A percentile compares a stretch with the other conserved stretches of the same genome.
Evolutionary conservation across 2,329 filamentous ascomycete species (phyloP).

Genomic region (Knufia petricola): DNA sequence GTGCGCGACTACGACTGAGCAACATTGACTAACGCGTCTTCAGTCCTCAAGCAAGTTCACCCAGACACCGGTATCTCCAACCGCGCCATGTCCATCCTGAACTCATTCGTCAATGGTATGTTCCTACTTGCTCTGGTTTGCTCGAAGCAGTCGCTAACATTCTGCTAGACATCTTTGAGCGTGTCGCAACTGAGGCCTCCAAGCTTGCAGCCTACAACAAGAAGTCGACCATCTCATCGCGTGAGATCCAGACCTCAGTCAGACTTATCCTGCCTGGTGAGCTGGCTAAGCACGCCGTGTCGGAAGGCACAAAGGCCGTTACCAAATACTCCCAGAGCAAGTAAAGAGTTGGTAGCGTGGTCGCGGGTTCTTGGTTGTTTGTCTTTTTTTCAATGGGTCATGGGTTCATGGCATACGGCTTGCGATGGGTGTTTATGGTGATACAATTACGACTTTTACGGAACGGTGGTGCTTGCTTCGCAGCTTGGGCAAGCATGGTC

Average conservation of each 20-base stretch:
- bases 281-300: constrained; percentile 98
- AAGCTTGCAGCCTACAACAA: constrained; percentile 99
- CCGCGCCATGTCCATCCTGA: constrained; percentile 98
- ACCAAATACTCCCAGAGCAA: constrained; percentile 98
- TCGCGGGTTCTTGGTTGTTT: constrained; percentile 30
- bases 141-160: constrained; percentile 8
- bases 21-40: constrained; percentile 30
- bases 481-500: constrained; percentile 2
- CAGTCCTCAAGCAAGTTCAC: constrained; percentile 98
- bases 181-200: constrained; percentile 94
- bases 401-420: constrained; percentile 26
- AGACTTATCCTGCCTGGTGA: constrained; percentile 96
- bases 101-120: constrained; percentile 98
- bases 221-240: constrained; percentile 99
- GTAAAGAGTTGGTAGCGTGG: constrained; percentile 57
- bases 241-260: constrained; percentile 98
- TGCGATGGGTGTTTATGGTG: constrained; percentile 35
- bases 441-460: constrained; percentile 33
- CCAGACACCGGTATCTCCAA: constrained; percentile 99
- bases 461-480: constrained; percentile 8
- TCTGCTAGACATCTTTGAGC: constrained; percentile 89
- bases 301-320: constrained; percentile 98
- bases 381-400: constrained; percentile 32
- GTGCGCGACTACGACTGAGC: constrained; percentile 8
- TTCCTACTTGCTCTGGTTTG: constrained; percentile 16